phyloP scores from a whole-genome alignment of 345 rosid genomes.

The Excoecaria agallocha region DNA sequence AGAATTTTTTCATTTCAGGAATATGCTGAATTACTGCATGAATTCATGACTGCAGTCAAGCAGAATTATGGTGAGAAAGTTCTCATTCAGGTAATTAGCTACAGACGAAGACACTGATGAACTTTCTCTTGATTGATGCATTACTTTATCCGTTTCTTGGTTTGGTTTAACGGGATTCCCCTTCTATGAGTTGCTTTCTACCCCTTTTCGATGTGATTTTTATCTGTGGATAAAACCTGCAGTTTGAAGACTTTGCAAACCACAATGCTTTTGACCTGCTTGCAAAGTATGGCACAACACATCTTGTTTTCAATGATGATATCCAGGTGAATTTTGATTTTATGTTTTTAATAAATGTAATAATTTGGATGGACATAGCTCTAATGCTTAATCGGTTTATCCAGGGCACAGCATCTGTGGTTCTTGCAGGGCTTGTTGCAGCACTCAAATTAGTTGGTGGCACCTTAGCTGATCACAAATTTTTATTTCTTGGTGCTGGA shows the following conservation, averaged over 20 bases:
- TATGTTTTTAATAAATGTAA: constrained; percentile 2
- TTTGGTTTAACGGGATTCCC: not conserved
- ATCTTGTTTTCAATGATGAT: constrained; percentile 96
- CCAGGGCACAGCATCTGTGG: constrained; percentile 99
- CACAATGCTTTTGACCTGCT: constrained; percentile 94
- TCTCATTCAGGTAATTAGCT: constrained; percentile 70
- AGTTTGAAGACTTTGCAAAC: constrained; percentile 98
- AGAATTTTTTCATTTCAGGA: constrained; percentile 48
- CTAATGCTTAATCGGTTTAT: constrained; percentile 17
- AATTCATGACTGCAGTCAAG: constrained; percentile 95
- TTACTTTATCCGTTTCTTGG: not conserved
- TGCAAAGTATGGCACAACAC: constrained; percentile 82
- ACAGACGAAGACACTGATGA: not conserved
- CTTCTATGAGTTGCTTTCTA: not conserved
- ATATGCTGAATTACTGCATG: constrained; percentile 85
- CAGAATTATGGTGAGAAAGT: constrained; percentile 93
- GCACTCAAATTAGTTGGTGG: constrained; percentile 77
- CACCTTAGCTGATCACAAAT: constrained; percentile 68
- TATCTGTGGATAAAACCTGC: constrained; percentile 22
- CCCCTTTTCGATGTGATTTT: not conserved
- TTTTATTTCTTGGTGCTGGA: constrained; percentile 97
- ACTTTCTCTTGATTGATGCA: not conserved
- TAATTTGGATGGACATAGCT: not conserved
- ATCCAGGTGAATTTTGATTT: constrained; percentile 65
- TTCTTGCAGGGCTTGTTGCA: constrained; percentile 88